Evolutionary conservation across 805 yeast genomes (phyloP), one percentile per base, ranked within the genome.

Genomic region (Zygoascus biomembranicola): DNA sequence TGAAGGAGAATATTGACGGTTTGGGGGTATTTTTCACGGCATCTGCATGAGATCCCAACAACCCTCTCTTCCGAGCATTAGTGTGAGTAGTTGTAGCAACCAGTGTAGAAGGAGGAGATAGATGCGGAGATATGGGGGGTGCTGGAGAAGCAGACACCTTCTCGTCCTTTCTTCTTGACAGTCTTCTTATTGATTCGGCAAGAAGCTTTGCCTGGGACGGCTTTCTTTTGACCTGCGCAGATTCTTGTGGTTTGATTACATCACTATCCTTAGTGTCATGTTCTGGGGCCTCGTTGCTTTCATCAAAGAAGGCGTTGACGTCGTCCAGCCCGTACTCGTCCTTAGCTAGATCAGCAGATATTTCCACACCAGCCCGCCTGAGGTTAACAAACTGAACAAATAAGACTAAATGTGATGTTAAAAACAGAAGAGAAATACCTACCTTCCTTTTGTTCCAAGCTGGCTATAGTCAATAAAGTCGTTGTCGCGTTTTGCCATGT

Each of bases 291-390:
- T 23, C 16, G 5, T 18, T n/a, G 39, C 19, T 35, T 35, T 52
- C 55, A 42, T 31, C 45, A 45, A 59, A 61, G 47, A 54, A 61
- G 5, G 45, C 61, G 44, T 59, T 59, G n/a, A 59, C 23, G 45
- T 59, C 59, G 20, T 61, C 63, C 59, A 61, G 51, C 19, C 63
- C 63, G 51, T 56, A 46, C 47, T 56, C 60, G 47, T 61, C 62
- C 5, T 59, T 52, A 16, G 39, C 39, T 14, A 60, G 14, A 44
- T 58, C 52, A 13, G 50, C 31, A 6, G 51, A 14, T 8, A 60
- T 47, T 41, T 53, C 48, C 11, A 60, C 43, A 6, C 63, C 63
- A 5, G 63, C 57, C 1, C 60, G 58, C 35, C 62, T 53, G 14
- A 19, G 28, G 28, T 44, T 44, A 19, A 43, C 16, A 13, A 16